Evolutionary conservation across 2,329 filamentous ascomycete species (phyloP), one percentile per base, ranked within the genome.

Genomic region (Penicillium paneum): DNA sequence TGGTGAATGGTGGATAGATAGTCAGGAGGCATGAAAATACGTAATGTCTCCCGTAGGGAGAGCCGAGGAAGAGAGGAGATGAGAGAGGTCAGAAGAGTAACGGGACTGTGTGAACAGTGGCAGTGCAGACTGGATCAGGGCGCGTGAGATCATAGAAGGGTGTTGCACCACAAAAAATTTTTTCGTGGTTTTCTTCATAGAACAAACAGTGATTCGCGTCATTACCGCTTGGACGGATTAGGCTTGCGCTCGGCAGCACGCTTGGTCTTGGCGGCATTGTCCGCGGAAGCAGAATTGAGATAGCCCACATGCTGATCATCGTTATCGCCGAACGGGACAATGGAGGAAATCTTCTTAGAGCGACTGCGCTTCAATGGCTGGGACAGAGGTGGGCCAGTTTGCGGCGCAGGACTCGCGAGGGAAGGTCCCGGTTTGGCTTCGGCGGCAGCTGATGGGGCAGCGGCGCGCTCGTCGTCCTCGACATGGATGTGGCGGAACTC

Each of bases 401-500:
- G 65, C 19, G 64, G 57, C 2, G 67, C 61, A 32, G 69, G 62
- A 47, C 62, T 67, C 5, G 66, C 57, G 46, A 72, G 60, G 2
- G 65, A 67, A 10, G 70, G 70, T 34, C 67, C 69, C 8, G 65
- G 64, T 58, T 72, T 75, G 34, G 64, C 62, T 49, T 70, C 73
- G 6, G 66, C 64, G 12, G 68, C 43, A 19, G 71, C 65, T 43
- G 74, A 68, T 1, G 60, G 60, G 17, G 71, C 62, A 40, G 69
- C 65, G 29, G 71, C 68, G 15, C 74, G 73, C 48, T 78, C 76
- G 44, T 76, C 75, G 46, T 77, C 75, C 55, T 75, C 73, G 8
- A 79, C 74, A 49, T 78, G 71, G 44, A 79, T 73, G 52, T 76
- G 72, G 32, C 74, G 67, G 45, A 76, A 73, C 19, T 75, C 69